Base-by-base conservation (phyloP, 768 basidiomycete species). In the Rhodotorula graminis region DNA sequence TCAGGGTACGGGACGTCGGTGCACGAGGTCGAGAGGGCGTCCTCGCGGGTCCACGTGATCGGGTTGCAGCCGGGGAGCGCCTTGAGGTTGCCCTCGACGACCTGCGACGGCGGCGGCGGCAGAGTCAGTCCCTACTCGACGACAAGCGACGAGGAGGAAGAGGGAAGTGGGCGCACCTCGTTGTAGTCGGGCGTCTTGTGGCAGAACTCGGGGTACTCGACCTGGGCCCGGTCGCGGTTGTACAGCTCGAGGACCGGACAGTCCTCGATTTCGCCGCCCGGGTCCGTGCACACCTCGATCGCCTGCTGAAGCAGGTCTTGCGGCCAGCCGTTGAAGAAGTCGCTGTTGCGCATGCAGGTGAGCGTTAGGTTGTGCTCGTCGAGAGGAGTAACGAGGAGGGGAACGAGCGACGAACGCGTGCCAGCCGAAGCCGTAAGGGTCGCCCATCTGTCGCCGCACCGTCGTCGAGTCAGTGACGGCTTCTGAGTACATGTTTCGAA, bases 271-370 rank as follows among this genome's bases (percentile, higher is more conserved):
- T 40, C 42, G 25, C 68, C 68, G 2, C 33, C 58, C 11, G 40
- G 23, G 29, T 27, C n/a, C 46, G 61, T 59, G 31, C 63, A 71
- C 16, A 59, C 61, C 14, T 87, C 84, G 25, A 88, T 82, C 31
- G 86, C 87, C 7, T 82, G 83, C 68, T 40, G 62, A 3, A 89
- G 82, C 47, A 87, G 83, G 62, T 84, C 84, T 1, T 78, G 73
- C 60, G 87, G 85, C 88, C 88, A 89, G 25, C 88, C 87, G 73
- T 87, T 86, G 65, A 84, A 80, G 80, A 84, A 87, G 74, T 87
- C 86, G 44, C 84, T 52, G 50, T 23, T 21, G 25, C 23, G 37
- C 37, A 9, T 37, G 37, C 37, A 9, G 6, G 11, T 9, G 1
- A 25, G 25, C 18, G 50, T 52, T 9, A 52, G 50, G 37, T 4